Conservation (phyloP, 306 rosid species). For the Quercus gilva region DNA sequence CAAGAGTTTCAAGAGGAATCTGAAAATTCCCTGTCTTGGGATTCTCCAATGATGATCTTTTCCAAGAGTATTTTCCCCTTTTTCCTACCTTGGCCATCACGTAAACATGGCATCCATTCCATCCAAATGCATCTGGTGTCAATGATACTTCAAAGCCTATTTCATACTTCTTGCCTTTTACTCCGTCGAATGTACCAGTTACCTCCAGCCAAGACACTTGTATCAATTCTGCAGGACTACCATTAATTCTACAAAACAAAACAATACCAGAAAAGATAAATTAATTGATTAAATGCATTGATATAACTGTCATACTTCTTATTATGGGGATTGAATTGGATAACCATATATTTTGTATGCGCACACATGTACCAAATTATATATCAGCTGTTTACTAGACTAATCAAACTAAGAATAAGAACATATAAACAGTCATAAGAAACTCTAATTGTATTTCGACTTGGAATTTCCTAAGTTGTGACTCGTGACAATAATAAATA, state of each 20-base stretch:
- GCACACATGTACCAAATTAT: no score
- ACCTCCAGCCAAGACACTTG: constrained; percentile 91
- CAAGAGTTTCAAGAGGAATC: not conserved
- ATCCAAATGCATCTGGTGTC: constrained; percentile 53
- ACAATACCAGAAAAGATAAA: not conserved
- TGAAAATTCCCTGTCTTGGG: fast-evolving
- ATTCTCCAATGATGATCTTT: not conserved
- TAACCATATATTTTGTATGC: no score
- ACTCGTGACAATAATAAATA: no score
- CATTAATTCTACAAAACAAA: not conserved
- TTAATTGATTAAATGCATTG: no score
- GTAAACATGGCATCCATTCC: constrained; percentile 42
- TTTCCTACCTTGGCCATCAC: constrained; percentile 79
- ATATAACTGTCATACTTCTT: no score
- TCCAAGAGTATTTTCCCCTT: constrained; percentile 9
- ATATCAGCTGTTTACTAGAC: no score
- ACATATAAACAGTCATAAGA: no score
- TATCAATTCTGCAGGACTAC: constrained; percentile 17
- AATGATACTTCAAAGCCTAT: constrained; percentile 30
- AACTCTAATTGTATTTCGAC: no score
- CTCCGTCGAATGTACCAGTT: not conserved
- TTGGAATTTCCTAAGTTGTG: no score
- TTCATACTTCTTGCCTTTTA: fast-evolving
- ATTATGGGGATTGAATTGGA: no score
- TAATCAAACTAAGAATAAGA: no score